Base-by-base conservation (phyloP, 2,329 filamentous ascomycete species). In the Fonsecaea pugnacius region DNA sequence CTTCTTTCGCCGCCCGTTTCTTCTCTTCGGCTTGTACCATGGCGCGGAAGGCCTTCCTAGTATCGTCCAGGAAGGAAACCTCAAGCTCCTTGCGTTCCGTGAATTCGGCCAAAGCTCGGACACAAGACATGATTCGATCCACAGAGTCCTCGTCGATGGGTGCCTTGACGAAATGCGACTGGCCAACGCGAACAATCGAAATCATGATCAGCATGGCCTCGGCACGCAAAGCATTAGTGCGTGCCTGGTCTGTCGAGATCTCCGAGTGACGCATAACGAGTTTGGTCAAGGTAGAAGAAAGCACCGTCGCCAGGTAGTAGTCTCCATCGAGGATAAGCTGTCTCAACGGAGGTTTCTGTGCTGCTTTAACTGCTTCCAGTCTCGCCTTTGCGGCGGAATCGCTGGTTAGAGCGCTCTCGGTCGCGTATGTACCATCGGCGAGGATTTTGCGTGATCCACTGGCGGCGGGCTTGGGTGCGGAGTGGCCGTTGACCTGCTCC, bases 181-280 rank as follows among this genome's bases (percentile, higher is more conserved):
- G 95, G 46, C 95, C 95, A 66, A 97, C 95, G 56, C 95, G 92
- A 70, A 99, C 92, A 71, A 99, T 96, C 4, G 95, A 98, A 72
- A 99, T 96, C 93, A 98, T 96, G 75, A 99, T 98, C 59, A 99
- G 85, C 95, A 99, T 99, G 51, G 95, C 95, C 78, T 99, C 95
- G 3, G 95, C 95, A 56, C 92, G 90, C 30, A 99, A 85, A 33
- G 94, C 93, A 72, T 99, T 99, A 33, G 94, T 98, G 43, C 95
- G 89, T 50, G 91, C 91, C 50, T 84, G 79, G 72, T 97, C 94
- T 27, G 89, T 82, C 1, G 94, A 97, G 65, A 98, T 93, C 75
- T 98, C 93, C 1, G 92, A 90, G 76, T 98, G 92, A 59, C 95
- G 91, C 92, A 99, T 96, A 57, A 99, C 95, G 60, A 99, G 85